Evolutionary conservation across 2,329 filamentous ascomycete genomes (phyloP), one percentile per base, ranked within the genome.

Genomic region (Penicillium sp.): DNA sequence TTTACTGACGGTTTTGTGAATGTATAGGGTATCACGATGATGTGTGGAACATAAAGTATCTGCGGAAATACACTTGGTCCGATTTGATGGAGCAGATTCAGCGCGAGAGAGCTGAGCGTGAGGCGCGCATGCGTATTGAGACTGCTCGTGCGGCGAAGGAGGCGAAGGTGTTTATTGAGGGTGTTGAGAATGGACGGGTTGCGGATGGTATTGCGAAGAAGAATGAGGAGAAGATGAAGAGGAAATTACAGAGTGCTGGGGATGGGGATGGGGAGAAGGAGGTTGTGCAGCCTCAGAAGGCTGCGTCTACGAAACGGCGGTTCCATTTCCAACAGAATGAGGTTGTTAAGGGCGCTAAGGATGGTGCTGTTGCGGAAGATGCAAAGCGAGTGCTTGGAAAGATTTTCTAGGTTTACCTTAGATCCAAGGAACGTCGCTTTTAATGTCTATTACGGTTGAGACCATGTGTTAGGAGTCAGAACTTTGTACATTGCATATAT

Each of bases 1-100:
- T 30, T 30, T 16, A 25, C 14, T 45, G 33, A 28, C 34, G 1
- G 14, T 22, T 4, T 9, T 16, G 16, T 8, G 16, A n/a, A n/a
- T 14, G 1, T 39, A 30, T 28, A 45, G 42, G 42, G 61, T 76
- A 76, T 46, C 68, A 71, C 41, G 74, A 75, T 55, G 74, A 75
- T 57, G 58, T 75, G 25, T 73, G 66, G 67, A 75, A 74, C 52
- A 73, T 76, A 64, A 74, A 72, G 46, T 76, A 76, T 48, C 58
- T 76, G 39, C 56, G 57, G 10, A 70, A 71, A 3, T 72, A 73
- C 37, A 66, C 64, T 44, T 75, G 73, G 74, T 63, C 60, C 16
- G 71, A 75, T 60, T 52, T 76, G 52, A 74, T 74, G 67, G 73
- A 75, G 45, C 70, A 71, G 39, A 65, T 75, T 14, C 66, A 70